Evolutionary conservation across 257 asterid genomes (phyloP).

Genomic region (Schizonepeta tenuifolia): DNA sequence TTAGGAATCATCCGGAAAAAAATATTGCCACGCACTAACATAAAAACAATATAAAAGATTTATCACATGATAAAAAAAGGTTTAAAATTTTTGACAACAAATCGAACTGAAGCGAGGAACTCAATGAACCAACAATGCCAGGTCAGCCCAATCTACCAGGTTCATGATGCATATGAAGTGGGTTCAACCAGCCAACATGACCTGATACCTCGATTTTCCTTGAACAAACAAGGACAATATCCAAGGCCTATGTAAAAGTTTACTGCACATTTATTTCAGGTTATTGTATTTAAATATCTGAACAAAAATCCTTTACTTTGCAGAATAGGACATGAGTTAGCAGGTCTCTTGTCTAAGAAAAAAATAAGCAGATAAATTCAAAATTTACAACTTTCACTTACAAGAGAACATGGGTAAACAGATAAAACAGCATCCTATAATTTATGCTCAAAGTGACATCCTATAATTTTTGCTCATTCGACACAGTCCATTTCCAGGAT

Average conservation of each 20-base stretch:
- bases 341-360: background rate
- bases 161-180: background rate
- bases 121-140: background rate
- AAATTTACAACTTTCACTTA: background rate
- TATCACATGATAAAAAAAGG: background rate
- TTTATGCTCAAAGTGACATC: background rate
- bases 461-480: conserved; percentile 7
- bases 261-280: background rate
- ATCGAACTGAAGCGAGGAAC: background rate
- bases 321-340: background rate
- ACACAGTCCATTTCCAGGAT: background rate
- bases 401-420: background rate
- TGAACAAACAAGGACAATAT: background rate
- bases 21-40: background rate
- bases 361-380: background rate
- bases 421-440: background rate
- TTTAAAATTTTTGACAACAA: background rate
- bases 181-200: background rate
- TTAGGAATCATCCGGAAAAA: conserved; percentile 28
- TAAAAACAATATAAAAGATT: background rate
- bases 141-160: background rate
- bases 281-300: background rate
- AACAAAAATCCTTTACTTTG: background rate
- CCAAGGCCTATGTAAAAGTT: background rate
- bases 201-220: too few species aligned